Conservation (phyloP, 371 early-diverging fungal genomes). For the Syncephalastrum sp. region DNA sequence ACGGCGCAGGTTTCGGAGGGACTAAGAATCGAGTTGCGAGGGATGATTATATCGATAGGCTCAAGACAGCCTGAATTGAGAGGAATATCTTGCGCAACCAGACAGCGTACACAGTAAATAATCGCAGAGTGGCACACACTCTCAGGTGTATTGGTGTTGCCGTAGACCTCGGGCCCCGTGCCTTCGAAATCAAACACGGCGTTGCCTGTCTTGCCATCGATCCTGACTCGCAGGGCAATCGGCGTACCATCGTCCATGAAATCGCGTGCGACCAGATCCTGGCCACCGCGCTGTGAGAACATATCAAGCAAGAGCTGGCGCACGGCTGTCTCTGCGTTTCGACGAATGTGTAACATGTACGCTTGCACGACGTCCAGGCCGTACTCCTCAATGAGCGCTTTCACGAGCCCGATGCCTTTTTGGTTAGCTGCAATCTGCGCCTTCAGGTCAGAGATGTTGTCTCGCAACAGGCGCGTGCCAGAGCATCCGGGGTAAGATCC, state of each 20-base stretch:
- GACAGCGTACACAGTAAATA: slow-evolving; percentile 91
- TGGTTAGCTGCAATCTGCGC: slow-evolving; percentile 97
- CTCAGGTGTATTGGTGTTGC: slow-evolving; percentile 68
- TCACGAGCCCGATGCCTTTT: slow-evolving; percentile 85
- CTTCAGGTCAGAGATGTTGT: slow-evolving; percentile 92
- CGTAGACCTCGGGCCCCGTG: slow-evolving; percentile 86
- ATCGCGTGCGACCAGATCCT: slow-evolving; percentile 67
- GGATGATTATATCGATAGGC: slow-evolving; percentile 82
- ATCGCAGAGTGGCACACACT: slow-evolving; percentile 82
- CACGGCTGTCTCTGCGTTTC: slow-evolving; percentile 89
- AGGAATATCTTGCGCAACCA: slow-evolving; percentile 89
- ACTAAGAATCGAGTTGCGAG: slow-evolving; percentile 69
- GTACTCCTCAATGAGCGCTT: slow-evolving; percentile 80
- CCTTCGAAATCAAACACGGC: slow-evolving; percentile 93
- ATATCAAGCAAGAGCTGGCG: slow-evolving; percentile 69
- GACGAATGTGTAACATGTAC: slow-evolving; percentile 87
- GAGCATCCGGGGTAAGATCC: slow-evolving; percentile 83
- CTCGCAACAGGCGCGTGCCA: slow-evolving; percentile 82
- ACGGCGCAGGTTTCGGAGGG: slow-evolving; percentile 89
- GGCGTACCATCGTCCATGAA: slow-evolving; percentile 94
- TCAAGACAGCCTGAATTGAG: slow-evolving; percentile 93
- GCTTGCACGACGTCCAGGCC: slow-evolving; percentile 86
- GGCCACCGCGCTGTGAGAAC: slow-evolving; percentile 37
- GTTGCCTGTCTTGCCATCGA: slow-evolving; percentile 69
- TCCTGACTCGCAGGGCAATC: slow-evolving; percentile 75